phyloP scores from a whole-genome alignment of 768 basidiomycete genomes.

The Termitomyces bulborhizus region DNA sequence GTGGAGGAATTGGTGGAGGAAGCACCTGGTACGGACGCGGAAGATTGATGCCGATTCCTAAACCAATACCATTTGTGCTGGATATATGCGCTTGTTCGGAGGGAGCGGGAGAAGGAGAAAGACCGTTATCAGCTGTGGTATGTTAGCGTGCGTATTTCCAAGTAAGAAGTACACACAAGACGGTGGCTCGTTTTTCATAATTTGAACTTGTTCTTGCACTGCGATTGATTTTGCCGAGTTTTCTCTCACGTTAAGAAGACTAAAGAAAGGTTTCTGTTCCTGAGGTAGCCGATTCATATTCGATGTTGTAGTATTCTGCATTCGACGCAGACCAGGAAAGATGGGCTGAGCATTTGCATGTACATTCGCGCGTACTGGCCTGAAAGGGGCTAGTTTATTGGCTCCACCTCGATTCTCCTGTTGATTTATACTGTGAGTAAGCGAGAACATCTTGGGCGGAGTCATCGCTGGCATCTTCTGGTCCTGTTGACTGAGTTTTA shows the following conservation, averaged over 20 bases:
- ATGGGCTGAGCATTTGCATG: conserved; percentile 1
- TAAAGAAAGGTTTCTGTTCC: conserved; percentile 5
- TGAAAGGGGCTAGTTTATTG: not conserved
- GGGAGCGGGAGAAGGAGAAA: not conserved
- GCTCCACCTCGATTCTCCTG: conserved; percentile 5
- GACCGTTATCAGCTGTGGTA: not conserved
- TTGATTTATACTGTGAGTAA: conserved; percentile 11
- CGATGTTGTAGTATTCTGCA: not conserved
- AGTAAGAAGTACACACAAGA: not conserved
- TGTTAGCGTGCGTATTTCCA: not conserved
- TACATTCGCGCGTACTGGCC: not conserved
- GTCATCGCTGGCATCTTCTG: not conserved
- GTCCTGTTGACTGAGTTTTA: not conserved
- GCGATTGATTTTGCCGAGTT: not conserved
- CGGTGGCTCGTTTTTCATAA: not conserved
- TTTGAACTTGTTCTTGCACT: not conserved
- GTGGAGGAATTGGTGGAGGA: conserved; percentile 10
- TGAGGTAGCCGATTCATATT: not conserved
- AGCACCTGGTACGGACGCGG: conserved; percentile 8
- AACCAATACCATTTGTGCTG: not conserved
- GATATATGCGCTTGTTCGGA: conserved; percentile 5
- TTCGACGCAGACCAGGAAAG: conserved; percentile 10
- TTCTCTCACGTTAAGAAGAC: not conserved
- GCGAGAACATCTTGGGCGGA: conserved; percentile 7
- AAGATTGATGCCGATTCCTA: not conserved